A percentile compares a stretch with the other conserved stretches of the same genome.
Evolutionary conservation across 208 protist genomes (phyloP).

Genomic region (Angomonas desouzai): DNA sequence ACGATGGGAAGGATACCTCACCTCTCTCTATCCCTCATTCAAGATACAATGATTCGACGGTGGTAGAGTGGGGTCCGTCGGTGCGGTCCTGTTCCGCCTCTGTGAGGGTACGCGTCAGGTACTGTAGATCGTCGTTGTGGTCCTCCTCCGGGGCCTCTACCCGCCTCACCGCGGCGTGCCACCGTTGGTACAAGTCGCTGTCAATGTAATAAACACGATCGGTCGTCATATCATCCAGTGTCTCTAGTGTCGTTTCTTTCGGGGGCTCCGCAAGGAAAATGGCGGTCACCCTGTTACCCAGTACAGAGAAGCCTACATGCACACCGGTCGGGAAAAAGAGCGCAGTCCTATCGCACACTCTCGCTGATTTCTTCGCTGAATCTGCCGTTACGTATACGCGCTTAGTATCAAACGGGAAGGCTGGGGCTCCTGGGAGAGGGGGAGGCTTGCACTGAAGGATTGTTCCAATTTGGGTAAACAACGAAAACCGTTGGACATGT

Average conservation of each 20-base stretch:
- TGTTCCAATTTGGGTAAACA: background rate
- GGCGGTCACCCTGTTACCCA: background rate
- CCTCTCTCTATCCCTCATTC: no score
- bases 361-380: background rate
- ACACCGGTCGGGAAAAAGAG: background rate
- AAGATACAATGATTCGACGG: no score
- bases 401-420: no score
- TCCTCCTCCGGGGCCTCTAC: background rate
- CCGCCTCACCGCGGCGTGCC: background rate
- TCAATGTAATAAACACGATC: background rate
- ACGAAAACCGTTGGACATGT: background rate
- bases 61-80: no score
- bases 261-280: background rate
- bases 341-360: background rate
- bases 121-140: background rate
- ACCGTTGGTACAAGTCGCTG: background rate
- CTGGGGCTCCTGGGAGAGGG: background rate
- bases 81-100: background rate
- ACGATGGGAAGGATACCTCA: no score
- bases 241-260: background rate
- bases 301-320: background rate
- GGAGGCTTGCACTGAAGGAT: background rate
- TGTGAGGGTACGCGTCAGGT: background rate
- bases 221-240: background rate
- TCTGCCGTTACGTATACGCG: no score